A percentile compares a stretch with the other conserved stretches of the same genome.
Conservation (phyloP, 1,284 basidiomycete genomes). For the Xerocomus minutiporus region DNA sequence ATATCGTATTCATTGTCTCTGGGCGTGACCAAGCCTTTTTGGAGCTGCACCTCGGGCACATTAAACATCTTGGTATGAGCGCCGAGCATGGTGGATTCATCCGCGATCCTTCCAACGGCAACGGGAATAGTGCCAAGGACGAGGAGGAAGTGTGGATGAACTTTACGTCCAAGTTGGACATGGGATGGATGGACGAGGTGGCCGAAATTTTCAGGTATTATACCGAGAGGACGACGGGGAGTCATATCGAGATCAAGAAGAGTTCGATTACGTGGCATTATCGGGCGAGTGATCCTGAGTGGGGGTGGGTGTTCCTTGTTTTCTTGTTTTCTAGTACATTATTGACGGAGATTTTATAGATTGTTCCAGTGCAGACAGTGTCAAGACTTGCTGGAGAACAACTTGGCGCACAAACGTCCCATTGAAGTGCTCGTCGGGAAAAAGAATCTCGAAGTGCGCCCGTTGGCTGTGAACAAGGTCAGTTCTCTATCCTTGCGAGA, state of each 20-base stretch:
- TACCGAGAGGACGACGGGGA: slow-evolving; percentile 94
- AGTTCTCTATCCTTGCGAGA: neutral
- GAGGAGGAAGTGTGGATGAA: slow-evolving; percentile 68
- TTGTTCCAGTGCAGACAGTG: slow-evolving; percentile 94
- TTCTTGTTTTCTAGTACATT: neutral
- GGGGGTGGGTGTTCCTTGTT: slow-evolving; percentile 61
- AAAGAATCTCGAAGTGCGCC: slow-evolving; percentile 97
- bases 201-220: slow-evolving; percentile 95
- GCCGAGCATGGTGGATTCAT: slow-evolving; percentile 97
- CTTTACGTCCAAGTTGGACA: slow-evolving; percentile 88
- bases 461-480: slow-evolving; percentile 90
- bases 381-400: slow-evolving; percentile 93
- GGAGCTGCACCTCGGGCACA: slow-evolving; percentile 85
- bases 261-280: slow-evolving; percentile 99
- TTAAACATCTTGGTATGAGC: slow-evolving; percentile 81
- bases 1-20: slow-evolving; percentile 95
- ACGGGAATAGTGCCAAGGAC: neutral
- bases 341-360: slow-evolving; percentile 35
- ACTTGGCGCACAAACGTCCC: slow-evolving; percentile 79
- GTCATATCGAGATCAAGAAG: slow-evolving; percentile 95
- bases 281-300: slow-evolving; percentile 89
- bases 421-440: slow-evolving; percentile 94
- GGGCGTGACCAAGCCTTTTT: slow-evolving; percentile 94
- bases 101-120: slow-evolving; percentile 49
- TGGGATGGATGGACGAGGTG: slow-evolving; percentile 97